These are phyloP conservation scores for Mucor velutinosus DNA, from an alignment of 371 early-diverging fungal species.

Conservation along the genomic window DNA sequence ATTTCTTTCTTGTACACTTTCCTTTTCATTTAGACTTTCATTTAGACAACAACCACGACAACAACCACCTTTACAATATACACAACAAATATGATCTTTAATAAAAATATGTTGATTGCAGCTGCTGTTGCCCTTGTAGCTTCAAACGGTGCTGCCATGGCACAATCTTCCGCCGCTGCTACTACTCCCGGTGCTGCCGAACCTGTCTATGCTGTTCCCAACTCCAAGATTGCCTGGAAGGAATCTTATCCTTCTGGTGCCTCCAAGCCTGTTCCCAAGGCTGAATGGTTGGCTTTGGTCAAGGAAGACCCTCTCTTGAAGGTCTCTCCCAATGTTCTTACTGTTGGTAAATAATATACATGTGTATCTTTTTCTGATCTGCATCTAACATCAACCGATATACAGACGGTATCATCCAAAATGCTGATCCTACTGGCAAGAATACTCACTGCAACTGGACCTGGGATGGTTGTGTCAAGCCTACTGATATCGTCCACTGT, in stretches of 20 bases:
- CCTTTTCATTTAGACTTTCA: constrained; percentile 1
- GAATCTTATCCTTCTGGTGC: constrained; percentile 37
- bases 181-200: constrained; percentile 4
- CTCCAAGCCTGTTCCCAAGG: constrained; percentile 38
- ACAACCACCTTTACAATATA: neutral
- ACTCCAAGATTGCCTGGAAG: constrained; percentile 26
- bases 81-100: constrained; percentile 18
- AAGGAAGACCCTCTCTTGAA: constrained; percentile 27
- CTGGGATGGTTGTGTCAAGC: constrained; percentile 49
- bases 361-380: neutral
- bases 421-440: constrained; percentile 28
- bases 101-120: constrained; percentile 14
- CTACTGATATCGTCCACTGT: constrained; percentile 56
- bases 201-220: constrained; percentile 15
- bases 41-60: neutral
- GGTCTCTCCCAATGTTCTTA: constrained; percentile 23
- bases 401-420: constrained; percentile 28
- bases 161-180: constrained; percentile 5
- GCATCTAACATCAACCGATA: neutral
- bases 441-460: constrained; percentile 60
- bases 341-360: constrained; percentile 17
- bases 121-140: constrained; percentile 21
- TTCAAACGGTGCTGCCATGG: constrained; percentile 3
- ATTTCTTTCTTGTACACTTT: neutral
- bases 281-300: constrained; percentile 50